phyloP scores from a whole-genome alignment of 208 protist genomes.

The Porcisia deanei region DNA sequence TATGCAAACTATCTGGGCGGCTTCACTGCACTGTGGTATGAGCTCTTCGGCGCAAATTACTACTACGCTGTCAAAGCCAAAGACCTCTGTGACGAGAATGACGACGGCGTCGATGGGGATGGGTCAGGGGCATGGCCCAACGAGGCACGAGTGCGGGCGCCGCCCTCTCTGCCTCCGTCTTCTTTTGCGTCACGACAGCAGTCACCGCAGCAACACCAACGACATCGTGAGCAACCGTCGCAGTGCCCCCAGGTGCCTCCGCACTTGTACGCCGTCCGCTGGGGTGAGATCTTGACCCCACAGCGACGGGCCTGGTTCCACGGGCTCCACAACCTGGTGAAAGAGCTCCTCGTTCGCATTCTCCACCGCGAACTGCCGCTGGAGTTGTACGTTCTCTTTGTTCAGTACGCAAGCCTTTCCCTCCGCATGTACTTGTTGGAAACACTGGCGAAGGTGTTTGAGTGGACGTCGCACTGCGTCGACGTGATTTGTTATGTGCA shows the following conservation, averaged over 20 bases:
- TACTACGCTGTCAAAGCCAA: not conserved
- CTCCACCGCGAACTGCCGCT: slow-evolving; percentile 42
- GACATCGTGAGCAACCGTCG: not conserved
- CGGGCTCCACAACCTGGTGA: slow-evolving; percentile 36
- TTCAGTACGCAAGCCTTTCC: slow-evolving; percentile 55
- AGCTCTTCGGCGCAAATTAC: slow-evolving; percentile 63
- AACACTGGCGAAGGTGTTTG: slow-evolving; percentile 58
- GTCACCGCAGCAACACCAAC: not conserved
- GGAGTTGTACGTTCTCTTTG: slow-evolving; percentile 63
- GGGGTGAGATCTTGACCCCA: slow-evolving; percentile 44
- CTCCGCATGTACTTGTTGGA: slow-evolving; percentile 53
- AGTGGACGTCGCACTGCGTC: slow-evolving; percentile 55
- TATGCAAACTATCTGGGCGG: slow-evolving; percentile 52
- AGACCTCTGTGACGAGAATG: not conserved
- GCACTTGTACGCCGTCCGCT: slow-evolving; percentile 73
- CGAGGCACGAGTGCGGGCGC: slow-evolving; percentile 11
- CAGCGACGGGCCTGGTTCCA: slow-evolving; percentile 47
- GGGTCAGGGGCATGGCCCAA: not conserved
- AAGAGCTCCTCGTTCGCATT: slow-evolving; percentile 43
- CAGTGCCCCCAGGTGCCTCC: slow-evolving; percentile 34
- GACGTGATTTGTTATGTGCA: slow-evolving; percentile 60
- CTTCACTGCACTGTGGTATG: slow-evolving; percentile 63
- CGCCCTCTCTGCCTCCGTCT: not conserved
- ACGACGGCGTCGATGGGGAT: not conserved
- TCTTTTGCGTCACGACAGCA: not conserved